Evolutionary conservation across 1,139 yeast species (phyloP).

Genomic region (Saccharomyces uvarum): DNA sequence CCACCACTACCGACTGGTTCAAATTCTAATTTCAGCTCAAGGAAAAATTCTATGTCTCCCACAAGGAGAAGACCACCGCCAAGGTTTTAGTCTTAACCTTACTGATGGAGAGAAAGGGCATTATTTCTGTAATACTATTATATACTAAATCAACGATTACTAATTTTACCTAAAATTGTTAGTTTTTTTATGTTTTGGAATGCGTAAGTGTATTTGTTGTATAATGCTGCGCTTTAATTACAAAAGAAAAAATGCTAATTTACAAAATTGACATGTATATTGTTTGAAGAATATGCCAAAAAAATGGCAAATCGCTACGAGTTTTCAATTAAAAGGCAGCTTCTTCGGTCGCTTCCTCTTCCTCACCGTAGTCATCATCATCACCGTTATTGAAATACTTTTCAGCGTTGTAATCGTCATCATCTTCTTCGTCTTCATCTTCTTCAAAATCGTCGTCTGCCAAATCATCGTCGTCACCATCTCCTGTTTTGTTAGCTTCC

Average conservation of each 20-base stretch:
- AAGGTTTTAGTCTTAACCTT: slow-evolving; percentile 7
- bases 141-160: not conserved
- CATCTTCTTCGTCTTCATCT: slow-evolving; percentile 63
- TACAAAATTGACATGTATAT: not conserved
- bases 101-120: not conserved
- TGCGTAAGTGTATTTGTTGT: not conserved
- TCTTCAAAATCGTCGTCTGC: slow-evolving; percentile 66
- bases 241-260: not conserved
- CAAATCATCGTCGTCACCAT: slow-evolving; percentile 60
- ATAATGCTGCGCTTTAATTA: too few species aligned
- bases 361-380: slow-evolving; percentile 44
- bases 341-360: slow-evolving; percentile 49
- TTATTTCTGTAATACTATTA: not conserved
- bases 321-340: slow-evolving; percentile 54
- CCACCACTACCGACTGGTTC: slow-evolving; percentile 20
- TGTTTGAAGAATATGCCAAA: not conserved
- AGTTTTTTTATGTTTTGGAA: not conserved
- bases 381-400: slow-evolving; percentile 58
- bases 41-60: slow-evolving; percentile 19
- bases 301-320: not conserved
- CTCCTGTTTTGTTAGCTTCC: slow-evolving; percentile 68
- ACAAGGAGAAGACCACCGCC: slow-evolving; percentile 26
- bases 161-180: not conserved
- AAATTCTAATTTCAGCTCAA: slow-evolving; percentile 11
- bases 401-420: slow-evolving; percentile 74